Evolutionary conservation across 495 filamentous ascomycete species (phyloP).

Genomic region (Astrothelium macrocarpum): DNA sequence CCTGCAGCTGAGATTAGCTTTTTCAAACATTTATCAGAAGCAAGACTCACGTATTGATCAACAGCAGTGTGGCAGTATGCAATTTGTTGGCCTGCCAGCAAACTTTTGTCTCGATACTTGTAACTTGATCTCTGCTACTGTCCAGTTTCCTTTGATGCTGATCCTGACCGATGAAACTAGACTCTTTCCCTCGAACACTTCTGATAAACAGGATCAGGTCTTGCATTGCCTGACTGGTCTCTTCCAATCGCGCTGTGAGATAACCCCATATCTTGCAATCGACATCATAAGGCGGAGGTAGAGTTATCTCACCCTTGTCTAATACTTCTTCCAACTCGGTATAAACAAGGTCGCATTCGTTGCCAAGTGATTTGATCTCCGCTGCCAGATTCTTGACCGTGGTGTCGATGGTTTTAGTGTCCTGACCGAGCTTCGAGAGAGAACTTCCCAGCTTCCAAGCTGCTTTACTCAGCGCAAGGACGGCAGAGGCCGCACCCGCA

Average conservation of each 20-base stretch:
- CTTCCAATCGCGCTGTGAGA: slow-evolving; percentile 21
- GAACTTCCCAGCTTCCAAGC: slow-evolving; percentile 26
- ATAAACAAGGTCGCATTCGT: slow-evolving; percentile 25
- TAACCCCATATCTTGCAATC: slow-evolving; percentile 22
- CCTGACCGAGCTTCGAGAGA: slow-evolving; percentile 24
- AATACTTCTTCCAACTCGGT: slow-evolving; percentile 23
- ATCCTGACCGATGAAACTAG: slow-evolving; percentile 8
- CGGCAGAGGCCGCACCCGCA: slow-evolving; percentile 19
- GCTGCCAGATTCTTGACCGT: slow-evolving; percentile 17
- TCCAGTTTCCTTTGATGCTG: slow-evolving; percentile 15
- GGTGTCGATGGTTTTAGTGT: slow-evolving; percentile 19
- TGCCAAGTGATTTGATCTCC: slow-evolving; percentile 22
- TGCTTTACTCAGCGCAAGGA: slow-evolving; percentile 26
- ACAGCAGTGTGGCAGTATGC: slow-evolving; percentile 13
- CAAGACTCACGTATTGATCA: slow-evolving; percentile 18
- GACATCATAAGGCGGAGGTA: slow-evolving; percentile 16
- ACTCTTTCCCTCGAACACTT: slow-evolving; percentile 8
- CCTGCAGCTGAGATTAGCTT: slow-evolving; percentile 12
- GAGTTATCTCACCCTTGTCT: slow-evolving; percentile 15
- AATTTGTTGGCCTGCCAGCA: slow-evolving; percentile 15
- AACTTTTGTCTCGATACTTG: slow-evolving; percentile 9
- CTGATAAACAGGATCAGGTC: slow-evolving; percentile 13
- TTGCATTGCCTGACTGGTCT: slow-evolving; percentile 14
- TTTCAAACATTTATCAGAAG: slow-evolving; percentile 8
- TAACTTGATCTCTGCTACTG: slow-evolving; percentile 8